Evolutionary conservation across 2,329 filamentous ascomycete species (phyloP), one percentile per base, ranked within the genome.

Genomic region (Phyllachora maydis): DNA sequence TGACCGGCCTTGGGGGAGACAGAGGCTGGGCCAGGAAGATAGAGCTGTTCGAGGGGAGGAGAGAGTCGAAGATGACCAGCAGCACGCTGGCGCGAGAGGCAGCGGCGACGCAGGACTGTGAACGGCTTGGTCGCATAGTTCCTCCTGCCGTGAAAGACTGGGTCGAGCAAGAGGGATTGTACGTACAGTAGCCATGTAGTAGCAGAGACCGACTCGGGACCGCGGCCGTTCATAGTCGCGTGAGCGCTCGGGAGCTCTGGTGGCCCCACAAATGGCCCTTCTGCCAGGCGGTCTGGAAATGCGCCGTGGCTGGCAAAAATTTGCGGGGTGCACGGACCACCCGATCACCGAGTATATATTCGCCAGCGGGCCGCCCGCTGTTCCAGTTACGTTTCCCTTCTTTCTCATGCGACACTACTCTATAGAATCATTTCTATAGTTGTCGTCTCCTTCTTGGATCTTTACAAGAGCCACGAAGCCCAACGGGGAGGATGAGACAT

Each of bases 401-500:
- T 56, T 64, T 50, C 49, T 58, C 46, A 63, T 51, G 58, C 60
- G 61, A 66, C 59, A 63, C 65, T 64, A 64, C 57, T 61, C 61
- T 50, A 64, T 53, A 81, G 77, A 83, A 85, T 85, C 78, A 79
- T 78, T 90, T 91, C 76, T 91, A 83, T 82, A 92, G 81, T 83
- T 72, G 64, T 78, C 70, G 70, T 82, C 75, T 65, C 62, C 64
- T 70, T 79, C 77, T 88, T 74, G 79, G 70, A 74, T 85, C 67
- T 69, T 68, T 65, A 82, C 65, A 75, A 62, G 63, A 91, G 82
- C 77, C 67, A 81, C 75, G 85, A 74, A 81, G 66, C 69, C 69
- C 67, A 85, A 71, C 76, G 78, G 81, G 78, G 77, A 76, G 78
- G 79, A 90, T 88, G 79, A 90, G 51, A 54, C 42, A 77, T 65